Conservation (phyloP, 129 eudicot species). For the Ambrosia trifida region DNA sequence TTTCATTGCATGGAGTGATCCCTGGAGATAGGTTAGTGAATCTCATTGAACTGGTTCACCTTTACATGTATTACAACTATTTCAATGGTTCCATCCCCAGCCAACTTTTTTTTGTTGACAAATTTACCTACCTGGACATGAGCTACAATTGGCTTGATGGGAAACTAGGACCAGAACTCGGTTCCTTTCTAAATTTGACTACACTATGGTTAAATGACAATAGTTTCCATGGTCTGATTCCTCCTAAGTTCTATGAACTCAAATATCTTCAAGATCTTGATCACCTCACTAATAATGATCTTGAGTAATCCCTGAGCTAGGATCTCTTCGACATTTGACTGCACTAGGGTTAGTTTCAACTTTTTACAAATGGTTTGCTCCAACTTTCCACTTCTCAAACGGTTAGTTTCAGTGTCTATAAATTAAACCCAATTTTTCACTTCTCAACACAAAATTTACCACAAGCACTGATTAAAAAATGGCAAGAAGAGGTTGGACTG, state of each 20-base stretch:
- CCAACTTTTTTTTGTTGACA: constrained; percentile 29
- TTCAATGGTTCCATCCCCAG: constrained; percentile 44
- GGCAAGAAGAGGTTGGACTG: too few species aligned
- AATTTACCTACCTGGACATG: constrained; percentile 40
- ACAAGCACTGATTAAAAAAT: too few species aligned
- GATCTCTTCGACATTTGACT: constrained; percentile 28
- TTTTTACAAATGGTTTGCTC: too few species aligned
- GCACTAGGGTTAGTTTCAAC: constrained; percentile 23
- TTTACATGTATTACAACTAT: constrained; percentile 42
- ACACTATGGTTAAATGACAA: constrained; percentile 31
- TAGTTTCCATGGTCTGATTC: constrained; percentile 37
- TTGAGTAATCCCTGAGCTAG: constrained; percentile 35
- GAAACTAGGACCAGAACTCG: constrained; percentile 23
- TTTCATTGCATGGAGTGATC: constrained; percentile 35
- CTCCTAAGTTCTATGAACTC: constrained; percentile 33
- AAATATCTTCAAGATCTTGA: constrained; percentile 21
- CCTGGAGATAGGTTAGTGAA: constrained; percentile 41
- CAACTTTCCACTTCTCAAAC: too few species aligned
- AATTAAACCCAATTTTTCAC: too few species aligned
- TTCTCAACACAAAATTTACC: too few species aligned
- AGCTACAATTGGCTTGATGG: constrained; percentile 41
- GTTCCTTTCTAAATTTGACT: constrained; percentile 29
- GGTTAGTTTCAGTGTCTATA: too few species aligned
- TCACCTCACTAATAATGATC: too few species aligned
- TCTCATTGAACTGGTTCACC: constrained; percentile 41